Percentiles rank a stretch among this genome's conserved stretches.
phyloP scores from a whole-genome alignment of 2,329 filamentous ascomycete genomes.

The Colletotrichum sp. region DNA sequence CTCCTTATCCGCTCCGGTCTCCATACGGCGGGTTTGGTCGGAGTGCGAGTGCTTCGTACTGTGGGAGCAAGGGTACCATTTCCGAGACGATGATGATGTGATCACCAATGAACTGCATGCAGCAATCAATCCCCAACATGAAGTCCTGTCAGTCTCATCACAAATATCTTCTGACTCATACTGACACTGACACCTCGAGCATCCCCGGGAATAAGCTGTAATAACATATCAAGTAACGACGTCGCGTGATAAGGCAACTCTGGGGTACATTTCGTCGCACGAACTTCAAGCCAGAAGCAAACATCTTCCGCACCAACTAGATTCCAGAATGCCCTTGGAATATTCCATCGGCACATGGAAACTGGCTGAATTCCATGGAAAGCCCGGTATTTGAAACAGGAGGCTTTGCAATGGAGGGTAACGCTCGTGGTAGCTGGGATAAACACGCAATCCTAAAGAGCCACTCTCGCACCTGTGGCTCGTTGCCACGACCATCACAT shows the following conservation, averaged over 20 bases:
- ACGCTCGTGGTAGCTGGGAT: conserved; percentile 3
- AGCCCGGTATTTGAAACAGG: background rate
- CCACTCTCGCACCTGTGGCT: background rate
- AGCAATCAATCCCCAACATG: background rate
- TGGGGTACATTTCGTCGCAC: background rate
- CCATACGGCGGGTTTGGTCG: background rate
- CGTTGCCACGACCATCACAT: conserved; percentile 3
- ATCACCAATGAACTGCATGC: background rate
- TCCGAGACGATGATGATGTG: background rate
- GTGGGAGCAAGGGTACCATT: background rate
- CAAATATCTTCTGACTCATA: background rate
- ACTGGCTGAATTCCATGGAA: background rate
- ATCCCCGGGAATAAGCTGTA: background rate
- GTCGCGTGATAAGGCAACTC: background rate
- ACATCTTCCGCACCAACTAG: background rate
- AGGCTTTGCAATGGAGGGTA: background rate
- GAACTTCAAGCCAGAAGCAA: background rate
- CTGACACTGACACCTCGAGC: background rate
- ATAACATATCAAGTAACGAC: background rate
- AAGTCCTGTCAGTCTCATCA: background rate
- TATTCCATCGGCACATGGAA: background rate
- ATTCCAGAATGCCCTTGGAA: conserved; percentile 4
- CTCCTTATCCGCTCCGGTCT: background rate
- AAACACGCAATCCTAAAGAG: background rate
- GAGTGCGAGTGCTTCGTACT: background rate